A percentile compares a stretch with the other conserved stretches of the same genome.
Conservation (phyloP, 257 asterid species). For the Nicotiana attenuata region DNA sequence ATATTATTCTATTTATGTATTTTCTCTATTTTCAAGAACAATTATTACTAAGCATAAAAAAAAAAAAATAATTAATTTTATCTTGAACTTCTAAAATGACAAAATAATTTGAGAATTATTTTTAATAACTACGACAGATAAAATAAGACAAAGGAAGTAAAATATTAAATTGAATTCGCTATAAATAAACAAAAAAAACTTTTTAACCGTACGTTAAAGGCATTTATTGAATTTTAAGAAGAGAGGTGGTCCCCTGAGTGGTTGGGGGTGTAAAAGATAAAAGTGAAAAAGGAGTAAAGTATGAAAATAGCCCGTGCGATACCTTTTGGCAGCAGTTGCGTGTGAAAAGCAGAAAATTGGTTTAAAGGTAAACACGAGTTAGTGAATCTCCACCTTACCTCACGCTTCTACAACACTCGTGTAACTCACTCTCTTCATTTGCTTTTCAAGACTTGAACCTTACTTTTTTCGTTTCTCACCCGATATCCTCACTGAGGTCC, state of each 20-base stretch:
- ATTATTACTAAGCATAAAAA: too few species aligned
- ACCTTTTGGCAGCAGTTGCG: constrained; percentile 45
- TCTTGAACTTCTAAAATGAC: too few species aligned
- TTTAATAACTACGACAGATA: too few species aligned
- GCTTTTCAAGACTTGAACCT: too few species aligned
- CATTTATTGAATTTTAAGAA: neutral
- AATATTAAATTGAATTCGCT: too few species aligned
- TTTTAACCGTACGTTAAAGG: neutral
- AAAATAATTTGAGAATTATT: too few species aligned
- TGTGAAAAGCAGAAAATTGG: constrained; percentile 50
- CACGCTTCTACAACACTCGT: neutral
- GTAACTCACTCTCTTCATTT: neutral
- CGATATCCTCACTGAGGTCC: fast-evolving
- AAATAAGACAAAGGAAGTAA: too few species aligned
- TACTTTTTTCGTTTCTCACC: too few species aligned
- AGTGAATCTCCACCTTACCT: constrained; percentile 1
- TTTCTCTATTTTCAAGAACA: too few species aligned
- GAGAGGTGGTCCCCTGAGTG: neutral
- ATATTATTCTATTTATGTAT: too few species aligned
- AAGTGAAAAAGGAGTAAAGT: constrained; percentile 4
- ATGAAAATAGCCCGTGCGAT: constrained; percentile 43
- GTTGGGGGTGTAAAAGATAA: neutral
- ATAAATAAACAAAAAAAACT: too few species aligned
- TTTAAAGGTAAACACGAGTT: constrained; percentile 38
- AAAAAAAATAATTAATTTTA: too few species aligned